phyloP scores from a whole-genome alignment of 257 asterid species.

The Cruciata laevipes region DNA sequence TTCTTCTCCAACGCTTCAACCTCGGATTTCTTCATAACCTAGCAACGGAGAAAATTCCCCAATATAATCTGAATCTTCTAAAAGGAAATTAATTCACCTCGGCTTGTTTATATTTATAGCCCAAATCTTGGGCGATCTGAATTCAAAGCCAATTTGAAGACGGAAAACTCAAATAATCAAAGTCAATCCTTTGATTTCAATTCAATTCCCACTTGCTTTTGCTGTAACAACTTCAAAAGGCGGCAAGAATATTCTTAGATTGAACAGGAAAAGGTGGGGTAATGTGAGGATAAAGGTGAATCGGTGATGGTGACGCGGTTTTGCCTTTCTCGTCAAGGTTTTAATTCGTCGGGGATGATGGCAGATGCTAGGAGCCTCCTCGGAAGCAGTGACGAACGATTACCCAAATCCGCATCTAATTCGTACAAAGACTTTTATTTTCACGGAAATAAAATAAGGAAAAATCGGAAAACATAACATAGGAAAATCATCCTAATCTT shows the following conservation, averaged over 20 bases:
- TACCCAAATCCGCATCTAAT: no score
- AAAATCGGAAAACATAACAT: no score
- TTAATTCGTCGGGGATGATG: no score
- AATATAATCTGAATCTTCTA: no score
- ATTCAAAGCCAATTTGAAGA: slow-evolving; percentile 25
- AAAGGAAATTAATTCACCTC: neutral
- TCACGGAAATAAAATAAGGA: no score
- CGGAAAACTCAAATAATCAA: neutral
- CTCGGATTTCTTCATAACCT: neutral
- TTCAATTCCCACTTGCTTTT: neutral
- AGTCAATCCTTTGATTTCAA: neutral
- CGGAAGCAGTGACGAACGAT: no score
- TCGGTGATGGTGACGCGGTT: neutral
- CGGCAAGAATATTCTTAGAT: neutral
- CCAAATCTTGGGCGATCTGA: slow-evolving; percentile 19
- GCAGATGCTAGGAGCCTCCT: no score
- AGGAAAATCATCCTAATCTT: no score
- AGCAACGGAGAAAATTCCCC: neutral
- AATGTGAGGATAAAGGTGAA: no score
- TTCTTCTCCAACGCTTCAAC: slow-evolving; percentile 53
- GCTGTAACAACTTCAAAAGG: neutral
- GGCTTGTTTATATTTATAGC: no score
- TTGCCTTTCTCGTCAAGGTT: no score
- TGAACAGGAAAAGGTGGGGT: neutral
- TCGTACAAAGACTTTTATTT: no score